These are phyloP conservation scores for Fraxinus floribunda DNA, from an alignment of 305 asterid genomes.

Conservation along the genomic window DNA sequence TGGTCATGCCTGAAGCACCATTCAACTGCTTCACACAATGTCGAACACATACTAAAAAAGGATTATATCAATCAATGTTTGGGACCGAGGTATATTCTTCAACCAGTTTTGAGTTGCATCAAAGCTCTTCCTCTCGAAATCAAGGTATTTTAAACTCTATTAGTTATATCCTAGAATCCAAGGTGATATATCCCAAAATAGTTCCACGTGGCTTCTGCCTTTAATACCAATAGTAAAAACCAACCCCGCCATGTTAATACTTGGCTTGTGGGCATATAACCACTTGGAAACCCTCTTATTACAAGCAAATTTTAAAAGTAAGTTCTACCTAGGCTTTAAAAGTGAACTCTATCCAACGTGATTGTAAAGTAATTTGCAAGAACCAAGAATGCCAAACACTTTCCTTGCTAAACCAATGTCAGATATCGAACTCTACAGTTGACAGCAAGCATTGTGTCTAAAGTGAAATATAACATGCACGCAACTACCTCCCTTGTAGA, in stretches of 20 bases:
- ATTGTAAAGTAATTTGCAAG: neutral
- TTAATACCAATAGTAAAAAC: neutral
- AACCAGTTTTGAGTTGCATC: neutral
- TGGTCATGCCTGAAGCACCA: no score
- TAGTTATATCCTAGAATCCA: neutral
- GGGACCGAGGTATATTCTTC: neutral
- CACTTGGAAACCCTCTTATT: neutral
- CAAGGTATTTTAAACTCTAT: neutral
- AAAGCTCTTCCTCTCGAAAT: neutral
- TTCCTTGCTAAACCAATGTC: neutral
- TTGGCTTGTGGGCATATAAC: neutral
- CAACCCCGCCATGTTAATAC: neutral
- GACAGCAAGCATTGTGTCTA: neutral
- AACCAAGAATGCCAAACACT: neutral
- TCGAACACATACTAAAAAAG: neutral
- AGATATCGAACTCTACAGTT: neutral
- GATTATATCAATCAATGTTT: neutral
- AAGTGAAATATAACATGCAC: no score
- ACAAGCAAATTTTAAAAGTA: neutral
- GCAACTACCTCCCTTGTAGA: no score
- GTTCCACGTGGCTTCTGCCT: neutral
- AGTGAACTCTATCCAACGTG: neutral
- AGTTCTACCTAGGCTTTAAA: neutral
- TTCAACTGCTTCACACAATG: no score
- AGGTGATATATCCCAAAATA: neutral